Evolutionary conservation across 1,284 basidiomycete genomes (phyloP), one percentile per base, ranked within the genome.

Genomic region (Pyrrhoderma noxium): DNA sequence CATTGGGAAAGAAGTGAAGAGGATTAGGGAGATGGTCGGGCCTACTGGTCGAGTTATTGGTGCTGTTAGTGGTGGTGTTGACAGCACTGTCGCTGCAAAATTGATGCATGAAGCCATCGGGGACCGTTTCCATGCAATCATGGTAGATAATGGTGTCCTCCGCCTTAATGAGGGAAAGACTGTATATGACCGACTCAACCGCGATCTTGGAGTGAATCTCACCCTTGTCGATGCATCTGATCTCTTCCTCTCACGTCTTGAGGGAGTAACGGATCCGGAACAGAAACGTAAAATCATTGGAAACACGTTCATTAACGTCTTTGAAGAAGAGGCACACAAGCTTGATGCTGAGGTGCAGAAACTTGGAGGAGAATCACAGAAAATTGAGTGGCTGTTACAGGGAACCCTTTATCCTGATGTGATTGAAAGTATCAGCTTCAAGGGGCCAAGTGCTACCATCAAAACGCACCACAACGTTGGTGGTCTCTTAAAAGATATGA

Each of bases 381-480:
- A 87, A 64, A 93, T 99, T 48, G 96, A 99, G 67, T 99, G 92
- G 90, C 70, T 99, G 49, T 71, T 99, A 23, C 95, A 98, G 68
- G 96, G 96, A n/a, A 99, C 96, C 0, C 79, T 99, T 8, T 99
- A 99, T 70, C 96, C 96, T 2, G 96, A 99, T 65, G 96, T 99
- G 43, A 99, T 99, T 65, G 96, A 99, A 74, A 93, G 88, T 62
- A 98, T 99, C 73, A 93, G 89, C 70, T 99, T 99, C 83, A 99
- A 99, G 71, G 96, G 96, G 2, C 96, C 96, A 1, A 93, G 89
- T 59, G 96, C 96, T 42, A 99, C 95, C 14, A 99, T 99, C 76
- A 99, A 99, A 78, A 98, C 96, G 8, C 96, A 99, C 67, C 96
- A 99, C 69, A 99, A 99, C 62, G 96, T 99, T 57, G 96, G 96